Percentiles rank a stretch among this genome's conserved stretches.
Evolutionary conservation across 768 basidiomycete genomes (phyloP).

Genomic region (Hygrophorus pudorinus): DNA sequence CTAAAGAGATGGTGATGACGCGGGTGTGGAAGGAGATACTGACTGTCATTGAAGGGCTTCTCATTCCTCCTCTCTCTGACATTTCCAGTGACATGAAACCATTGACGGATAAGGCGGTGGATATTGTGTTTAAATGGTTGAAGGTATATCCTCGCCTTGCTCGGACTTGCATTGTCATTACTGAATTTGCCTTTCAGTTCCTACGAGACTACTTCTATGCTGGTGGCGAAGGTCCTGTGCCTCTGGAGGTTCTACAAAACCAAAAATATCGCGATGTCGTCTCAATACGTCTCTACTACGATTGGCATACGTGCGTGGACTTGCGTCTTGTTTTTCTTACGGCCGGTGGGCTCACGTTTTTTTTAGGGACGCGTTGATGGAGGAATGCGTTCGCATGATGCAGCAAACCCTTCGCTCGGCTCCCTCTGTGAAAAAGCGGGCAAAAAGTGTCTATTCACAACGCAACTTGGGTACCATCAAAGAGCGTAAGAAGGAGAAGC

Average conservation of each 20-base stretch:
- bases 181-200: conserved; percentile 44
- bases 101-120: conserved; percentile 90
- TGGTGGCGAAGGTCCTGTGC: conserved; percentile 84
- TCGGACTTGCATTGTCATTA: not conserved
- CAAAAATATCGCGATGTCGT: conserved; percentile 89
- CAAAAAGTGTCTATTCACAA: conserved; percentile 87
- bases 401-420: conserved; percentile 72
- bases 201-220: conserved; percentile 92
- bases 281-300: conserved; percentile 90
- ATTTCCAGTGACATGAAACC: conserved; percentile 84
- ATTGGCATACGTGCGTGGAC: conserved; percentile 76
- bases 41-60: conserved; percentile 71
- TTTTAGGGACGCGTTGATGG: conserved; percentile 70
- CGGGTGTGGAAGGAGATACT: conserved; percentile 96
- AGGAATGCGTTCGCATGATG: conserved; percentile 94
- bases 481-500: conserved; percentile 88
- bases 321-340: not conserved
- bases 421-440: conserved; percentile 75
- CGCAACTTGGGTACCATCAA: conserved; percentile 95
- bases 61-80: conserved; percentile 87
- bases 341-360: not conserved
- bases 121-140: conserved; percentile 97
- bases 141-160: conserved; percentile 43
- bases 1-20: conserved; percentile 88
- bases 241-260: conserved; percentile 80